Evolutionary conservation across 2,329 filamentous ascomycete genomes (phyloP).

Genomic region (Botrytis sinoallii): DNA sequence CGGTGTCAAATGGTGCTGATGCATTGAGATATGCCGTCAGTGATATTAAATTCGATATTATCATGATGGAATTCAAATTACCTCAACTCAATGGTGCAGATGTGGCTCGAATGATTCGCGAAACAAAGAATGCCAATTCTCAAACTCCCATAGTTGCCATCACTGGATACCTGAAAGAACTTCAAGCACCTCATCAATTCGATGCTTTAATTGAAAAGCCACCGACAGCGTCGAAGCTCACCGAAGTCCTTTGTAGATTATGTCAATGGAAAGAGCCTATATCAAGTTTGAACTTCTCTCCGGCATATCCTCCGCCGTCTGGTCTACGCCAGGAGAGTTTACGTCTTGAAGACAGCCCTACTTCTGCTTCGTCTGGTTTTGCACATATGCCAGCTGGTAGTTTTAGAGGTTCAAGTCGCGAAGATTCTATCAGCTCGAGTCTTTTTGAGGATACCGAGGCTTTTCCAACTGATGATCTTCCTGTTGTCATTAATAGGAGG

Average conservation of each 20-base stretch:
- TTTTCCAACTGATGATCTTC: slow-evolving; percentile 72
- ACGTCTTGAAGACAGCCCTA: slow-evolving; percentile 76
- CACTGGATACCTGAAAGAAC: slow-evolving; percentile 95
- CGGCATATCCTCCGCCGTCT: slow-evolving; percentile 60
- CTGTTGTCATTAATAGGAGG: slow-evolving; percentile 71
- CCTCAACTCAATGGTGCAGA: slow-evolving; percentile 94
- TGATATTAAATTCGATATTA: slow-evolving; percentile 97
- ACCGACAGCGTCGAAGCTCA: slow-evolving; percentile 86
- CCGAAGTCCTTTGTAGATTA: slow-evolving; percentile 79
- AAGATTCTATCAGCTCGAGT: slow-evolving; percentile 85
- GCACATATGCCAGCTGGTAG: slow-evolving; percentile 73
- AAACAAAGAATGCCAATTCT: slow-evolving; percentile 92
- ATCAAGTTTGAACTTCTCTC: slow-evolving; percentile 45
- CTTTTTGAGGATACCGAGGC: slow-evolving; percentile 85
- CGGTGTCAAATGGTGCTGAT: slow-evolving; percentile 84
- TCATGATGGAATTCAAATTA: slow-evolving; percentile 95
- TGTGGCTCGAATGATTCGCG: slow-evolving; percentile 94
- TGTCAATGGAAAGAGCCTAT: slow-evolving; percentile 89
- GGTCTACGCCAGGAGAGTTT: slow-evolving; percentile 62
- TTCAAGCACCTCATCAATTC: slow-evolving; percentile 93
- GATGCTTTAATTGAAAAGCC: slow-evolving; percentile 95
- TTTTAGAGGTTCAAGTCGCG: slow-evolving; percentile 74
- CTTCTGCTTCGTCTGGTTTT: slow-evolving; percentile 62
- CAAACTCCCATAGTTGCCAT: slow-evolving; percentile 95
- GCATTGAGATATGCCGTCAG: slow-evolving; percentile 92